Conservation (phyloP, 805 yeast species). For the Grigorovia transvaalensis region DNA sequence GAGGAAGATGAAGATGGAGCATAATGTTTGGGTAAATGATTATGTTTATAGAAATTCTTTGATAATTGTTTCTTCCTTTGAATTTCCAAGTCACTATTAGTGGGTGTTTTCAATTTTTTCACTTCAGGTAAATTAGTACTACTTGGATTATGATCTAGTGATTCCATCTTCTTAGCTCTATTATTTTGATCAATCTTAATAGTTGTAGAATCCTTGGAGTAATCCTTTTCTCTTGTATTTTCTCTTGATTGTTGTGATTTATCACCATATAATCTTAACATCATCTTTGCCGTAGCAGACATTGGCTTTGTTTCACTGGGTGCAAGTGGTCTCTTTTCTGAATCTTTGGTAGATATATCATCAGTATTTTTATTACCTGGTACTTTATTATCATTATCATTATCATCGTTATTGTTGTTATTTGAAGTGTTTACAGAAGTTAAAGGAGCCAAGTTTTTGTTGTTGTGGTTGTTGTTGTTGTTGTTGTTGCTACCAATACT, state of each 20-base stretch:
- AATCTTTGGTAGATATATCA: neutral
- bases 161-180: neutral
- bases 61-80: neutral
- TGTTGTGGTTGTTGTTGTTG: neutral
- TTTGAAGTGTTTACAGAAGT: neutral
- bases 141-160: neutral
- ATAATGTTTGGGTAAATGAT: neutral
- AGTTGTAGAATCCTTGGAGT: neutral
- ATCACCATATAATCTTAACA: conserved; percentile 11
- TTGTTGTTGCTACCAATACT: conserved; percentile 4
- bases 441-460: neutral
- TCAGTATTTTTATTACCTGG: neutral
- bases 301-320: neutral
- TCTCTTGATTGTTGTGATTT: conserved; percentile 2
- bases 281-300: conserved; percentile 12
- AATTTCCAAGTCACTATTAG: neutral
- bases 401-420: no score
- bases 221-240: neutral
- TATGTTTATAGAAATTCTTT: neutral
- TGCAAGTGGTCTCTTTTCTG: neutral
- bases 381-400: neutral
- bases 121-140: conserved; percentile 3
- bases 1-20: conserved; percentile 4
- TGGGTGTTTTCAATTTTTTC: conserved; percentile 5
- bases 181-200: neutral